Evolutionary conservation across 306 rosid species (phyloP).

Genomic region (Adenanthera pavonina): DNA sequence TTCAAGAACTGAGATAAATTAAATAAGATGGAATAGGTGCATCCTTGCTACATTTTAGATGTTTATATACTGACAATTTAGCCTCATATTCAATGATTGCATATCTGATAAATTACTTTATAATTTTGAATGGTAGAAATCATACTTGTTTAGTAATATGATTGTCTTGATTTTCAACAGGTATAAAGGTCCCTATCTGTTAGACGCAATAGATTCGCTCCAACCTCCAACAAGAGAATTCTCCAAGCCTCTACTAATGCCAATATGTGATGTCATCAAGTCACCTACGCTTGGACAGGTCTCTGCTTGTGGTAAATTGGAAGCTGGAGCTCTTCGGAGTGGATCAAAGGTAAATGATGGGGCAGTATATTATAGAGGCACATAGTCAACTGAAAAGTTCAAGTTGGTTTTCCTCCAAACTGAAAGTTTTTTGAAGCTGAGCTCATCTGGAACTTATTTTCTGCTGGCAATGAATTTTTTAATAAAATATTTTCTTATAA

Average conservation of each 20-base stretch:
- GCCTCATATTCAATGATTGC: slow-evolving; percentile 10
- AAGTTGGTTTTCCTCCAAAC: slow-evolving; percentile 29
- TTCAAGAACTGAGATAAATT: neutral
- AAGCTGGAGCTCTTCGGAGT: slow-evolving; percentile 91
- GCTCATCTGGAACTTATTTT: slow-evolving; percentile 3
- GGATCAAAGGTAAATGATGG: slow-evolving; percentile 78
- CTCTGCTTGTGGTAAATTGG: slow-evolving; percentile 92
- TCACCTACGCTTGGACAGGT: slow-evolving; percentile 73
- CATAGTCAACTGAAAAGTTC: slow-evolving; percentile 35
- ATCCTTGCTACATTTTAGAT: neutral
- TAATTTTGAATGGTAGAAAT: slow-evolving; percentile 16
- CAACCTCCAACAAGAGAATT: slow-evolving; percentile 87
- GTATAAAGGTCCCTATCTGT: slow-evolving; percentile 79
- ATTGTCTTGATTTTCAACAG: slow-evolving; percentile 57
- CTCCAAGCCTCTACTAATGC: slow-evolving; percentile 89
- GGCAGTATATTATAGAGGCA: slow-evolving; percentile 6
- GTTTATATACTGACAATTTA: neutral
- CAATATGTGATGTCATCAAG: slow-evolving; percentile 86
- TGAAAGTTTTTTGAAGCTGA: slow-evolving; percentile 3
- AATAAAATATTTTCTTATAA: neutral
- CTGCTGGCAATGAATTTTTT: slow-evolving; percentile 25
- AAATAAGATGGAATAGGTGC: neutral
- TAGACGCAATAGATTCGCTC: slow-evolving; percentile 89
- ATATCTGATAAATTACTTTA: neutral
- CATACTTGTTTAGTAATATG: slow-evolving; percentile 30